Evolutionary conservation across 2,329 filamentous ascomycete genomes (phyloP).

Genomic region (Monosporascus sp.): DNA sequence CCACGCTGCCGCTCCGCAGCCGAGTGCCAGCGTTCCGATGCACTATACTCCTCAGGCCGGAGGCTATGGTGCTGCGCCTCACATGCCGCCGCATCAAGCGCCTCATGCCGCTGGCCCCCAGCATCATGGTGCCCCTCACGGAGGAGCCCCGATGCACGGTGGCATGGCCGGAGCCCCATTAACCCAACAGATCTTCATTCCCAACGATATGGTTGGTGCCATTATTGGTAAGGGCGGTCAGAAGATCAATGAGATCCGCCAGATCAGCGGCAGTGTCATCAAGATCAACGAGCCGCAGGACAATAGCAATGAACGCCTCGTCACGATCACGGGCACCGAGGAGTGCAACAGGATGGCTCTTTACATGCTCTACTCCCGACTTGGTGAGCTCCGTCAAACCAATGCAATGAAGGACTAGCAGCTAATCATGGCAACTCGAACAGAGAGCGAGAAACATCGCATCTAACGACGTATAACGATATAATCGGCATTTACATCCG

Average conservation of each 20-base stretch:
- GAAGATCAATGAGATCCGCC: slow-evolving; percentile 98
- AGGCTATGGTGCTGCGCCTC: slow-evolving; percentile 73
- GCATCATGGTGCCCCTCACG: slow-evolving; percentile 61
- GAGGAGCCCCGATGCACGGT: slow-evolving; percentile 68
- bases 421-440: slow-evolving; percentile 20
- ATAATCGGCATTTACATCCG: slow-evolving; percentile 11
- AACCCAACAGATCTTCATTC: slow-evolving; percentile 98
- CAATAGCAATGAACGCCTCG: slow-evolving; percentile 95
- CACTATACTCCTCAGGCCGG: slow-evolving; percentile 76
- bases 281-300: slow-evolving; percentile 99
- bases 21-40: slow-evolving; percentile 60
- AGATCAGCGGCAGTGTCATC: slow-evolving; percentile 95
- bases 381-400: slow-evolving; percentile 58
- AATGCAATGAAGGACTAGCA: slow-evolving; percentile 12
- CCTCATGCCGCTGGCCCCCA: slow-evolving; percentile 60
- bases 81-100: slow-evolving; percentile 68
- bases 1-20: slow-evolving; percentile 53
- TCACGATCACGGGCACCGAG: slow-evolving; percentile 95
- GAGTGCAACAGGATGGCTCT: slow-evolving; percentile 99
- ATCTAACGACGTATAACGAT: slow-evolving; percentile 18
- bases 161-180: slow-evolving; percentile 73
- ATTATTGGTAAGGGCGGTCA: slow-evolving; percentile 98
- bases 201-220: slow-evolving; percentile 98
- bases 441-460: slow-evolving; percentile 27
- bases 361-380: slow-evolving; percentile 97